phyloP scores from a whole-genome alignment of 2,329 filamentous ascomycete genomes.

The Penicillium sp. region DNA sequence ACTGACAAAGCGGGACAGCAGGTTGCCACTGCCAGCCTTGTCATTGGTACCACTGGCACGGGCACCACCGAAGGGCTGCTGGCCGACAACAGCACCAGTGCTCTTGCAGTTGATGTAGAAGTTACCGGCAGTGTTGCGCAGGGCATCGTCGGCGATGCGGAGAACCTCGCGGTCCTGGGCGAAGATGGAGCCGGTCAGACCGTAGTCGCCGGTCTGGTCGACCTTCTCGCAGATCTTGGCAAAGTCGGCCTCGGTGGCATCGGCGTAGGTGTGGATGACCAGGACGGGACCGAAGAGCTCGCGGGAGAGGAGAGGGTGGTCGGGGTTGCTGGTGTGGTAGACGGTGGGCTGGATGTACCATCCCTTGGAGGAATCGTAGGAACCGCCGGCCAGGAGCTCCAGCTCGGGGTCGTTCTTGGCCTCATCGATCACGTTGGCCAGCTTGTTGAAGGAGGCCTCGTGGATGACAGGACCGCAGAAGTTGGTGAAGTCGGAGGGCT shows the following conservation, averaged over 20 bases:
- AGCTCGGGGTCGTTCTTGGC: conserved; percentile 68
- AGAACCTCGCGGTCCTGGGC: conserved; percentile 33
- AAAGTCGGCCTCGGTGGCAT: conserved; percentile 52
- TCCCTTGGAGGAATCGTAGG: conserved; percentile 66
- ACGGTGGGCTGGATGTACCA: conserved; percentile 80
- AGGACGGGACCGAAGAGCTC: conserved; percentile 79
- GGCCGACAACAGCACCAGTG: conserved; percentile 62
- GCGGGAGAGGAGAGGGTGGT: conserved; percentile 63
- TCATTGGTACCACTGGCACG: conserved; percentile 64
- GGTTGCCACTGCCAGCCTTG: conserved; percentile 59
- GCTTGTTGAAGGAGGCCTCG: conserved; percentile 68
- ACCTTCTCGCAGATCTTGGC: conserved; percentile 47
- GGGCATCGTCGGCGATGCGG: conserved; percentile 29
- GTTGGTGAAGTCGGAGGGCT: conserved; percentile 61
- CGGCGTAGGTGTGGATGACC: conserved; percentile 67
- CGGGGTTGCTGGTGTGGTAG: conserved; percentile 64
- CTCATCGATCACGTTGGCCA: conserved; percentile 65
- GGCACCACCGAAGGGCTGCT: conserved; percentile 63
- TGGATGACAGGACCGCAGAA: conserved; percentile 87
- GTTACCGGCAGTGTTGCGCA: conserved; percentile 35
- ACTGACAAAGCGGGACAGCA: conserved; percentile 59
- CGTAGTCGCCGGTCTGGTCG: conserved; percentile 36
- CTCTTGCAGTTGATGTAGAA: conserved; percentile 43
- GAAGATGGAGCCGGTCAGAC: conserved; percentile 38
- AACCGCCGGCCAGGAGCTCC: conserved; percentile 64